Evolutionary conservation across 2,329 filamentous ascomycete species (phyloP), one percentile per base, ranked within the genome.

Genomic region (Bisporella sp.): DNA sequence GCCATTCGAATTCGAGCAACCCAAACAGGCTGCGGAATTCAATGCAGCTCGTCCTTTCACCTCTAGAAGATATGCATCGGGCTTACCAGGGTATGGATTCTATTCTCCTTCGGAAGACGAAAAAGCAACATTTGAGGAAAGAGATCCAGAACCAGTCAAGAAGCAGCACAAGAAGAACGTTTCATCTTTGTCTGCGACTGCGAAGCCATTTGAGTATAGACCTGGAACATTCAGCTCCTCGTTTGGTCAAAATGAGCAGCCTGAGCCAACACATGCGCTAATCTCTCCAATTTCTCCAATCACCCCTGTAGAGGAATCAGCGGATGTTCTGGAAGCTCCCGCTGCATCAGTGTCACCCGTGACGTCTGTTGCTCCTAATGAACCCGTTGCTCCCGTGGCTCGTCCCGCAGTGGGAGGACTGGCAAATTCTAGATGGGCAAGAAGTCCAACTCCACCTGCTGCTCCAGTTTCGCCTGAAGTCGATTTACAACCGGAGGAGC

Each of bases 111-210:
- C 58, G 62, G 53, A 56, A 28, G 54, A 61, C 13, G 55, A 56
- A 4, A 50, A 57, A 31, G 29, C 47, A 11, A 54, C 13, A 11
- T 8, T 9, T 9, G 46, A 41, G 37, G 41, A 8, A 31, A 33
- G 41, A 9, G 48, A 40, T 30, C n/a, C 32, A 12, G 49, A 47
- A 39, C 43, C 9, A 48, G 53, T 28, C 53, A 61, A n/a, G 49
- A 62, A 65, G 58, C 57, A 45, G 8, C 62, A 69, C 56, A 71
- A 72, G 49, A 64, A 71, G 48, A 70, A 78, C 62, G 21, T 21
- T 21, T 21, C 21, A 21, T 61, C 81, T 4, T 72, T 91, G 29
- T 91, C 87, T 35, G 84, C 86, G 4, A 76, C 81, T 12, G 86
- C 87, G 0, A 81, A 79, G 59, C 77, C 85, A 0, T 95, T 93